A percentile compares a stretch with the other conserved stretches of the same genome.
phyloP scores from a whole-genome alignment of 306 rosid genomes.

The Sicyos edulis region DNA sequence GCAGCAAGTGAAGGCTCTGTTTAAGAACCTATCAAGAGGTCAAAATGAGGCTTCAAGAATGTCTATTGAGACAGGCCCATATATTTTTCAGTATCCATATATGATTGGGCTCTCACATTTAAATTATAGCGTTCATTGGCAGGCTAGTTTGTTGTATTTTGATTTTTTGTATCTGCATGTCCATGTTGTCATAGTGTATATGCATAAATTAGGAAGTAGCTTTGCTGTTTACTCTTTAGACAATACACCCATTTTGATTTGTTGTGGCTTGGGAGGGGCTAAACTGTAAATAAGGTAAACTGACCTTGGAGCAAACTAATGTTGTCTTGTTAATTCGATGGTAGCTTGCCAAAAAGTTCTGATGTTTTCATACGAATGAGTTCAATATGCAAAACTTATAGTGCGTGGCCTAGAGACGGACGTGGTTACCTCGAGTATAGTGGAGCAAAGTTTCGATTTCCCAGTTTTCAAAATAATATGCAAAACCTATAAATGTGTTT shows the following conservation, averaged over 20 bases:
- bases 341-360: not conserved
- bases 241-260: not conserved
- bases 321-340: not conserved
- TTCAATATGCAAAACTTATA: too few relatives aligned
- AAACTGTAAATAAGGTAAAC: not conserved
- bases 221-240: not conserved
- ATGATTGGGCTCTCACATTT: constrained; percentile 8
- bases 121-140: not conserved
- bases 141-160: not conserved
- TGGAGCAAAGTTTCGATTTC: too few relatives aligned
- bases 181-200: constrained; percentile 2
- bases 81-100: constrained; percentile 86
- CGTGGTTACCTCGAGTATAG: too few relatives aligned
- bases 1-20: constrained; percentile 91
- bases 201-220: not conserved
- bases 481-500: not conserved
- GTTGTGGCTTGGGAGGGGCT: not conserved
- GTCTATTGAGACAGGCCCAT: constrained; percentile 98
- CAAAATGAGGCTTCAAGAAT: constrained; percentile 97
- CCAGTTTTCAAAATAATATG: too few relatives aligned
- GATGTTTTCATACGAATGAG: not conserved
- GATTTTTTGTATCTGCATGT: not conserved
- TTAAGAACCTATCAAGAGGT: constrained; percentile 84
- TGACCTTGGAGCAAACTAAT: not conserved
- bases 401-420: too few relatives aligned